A percentile compares a stretch with the other conserved stretches of the same genome.
Evolutionary conservation across 441 rosid species (phyloP).

Genomic region (Adansonia madagascariensis): DNA sequence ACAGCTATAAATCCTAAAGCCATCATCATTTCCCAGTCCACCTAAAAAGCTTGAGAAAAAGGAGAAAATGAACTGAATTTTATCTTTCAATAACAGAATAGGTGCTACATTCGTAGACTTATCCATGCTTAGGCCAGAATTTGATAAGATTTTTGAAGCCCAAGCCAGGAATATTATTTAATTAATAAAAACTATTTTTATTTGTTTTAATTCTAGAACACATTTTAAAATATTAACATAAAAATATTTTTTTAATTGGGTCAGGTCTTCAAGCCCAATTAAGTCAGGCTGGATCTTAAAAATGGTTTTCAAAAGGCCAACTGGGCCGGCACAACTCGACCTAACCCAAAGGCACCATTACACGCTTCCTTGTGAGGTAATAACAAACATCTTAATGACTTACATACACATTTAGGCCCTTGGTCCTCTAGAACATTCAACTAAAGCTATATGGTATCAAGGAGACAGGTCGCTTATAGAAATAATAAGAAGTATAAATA

Average conservation of each 20-base stretch:
- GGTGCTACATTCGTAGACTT: not conserved
- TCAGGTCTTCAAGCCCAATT: no score
- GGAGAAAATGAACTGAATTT: not conserved
- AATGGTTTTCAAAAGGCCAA: no score
- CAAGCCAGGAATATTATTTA: no score
- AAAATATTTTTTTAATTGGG: no score
- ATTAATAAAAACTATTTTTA: no score
- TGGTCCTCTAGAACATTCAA: not conserved
- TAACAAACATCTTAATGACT: not conserved
- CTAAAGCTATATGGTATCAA: constrained; percentile 6
- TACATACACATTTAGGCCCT: not conserved
- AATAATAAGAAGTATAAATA: not conserved
- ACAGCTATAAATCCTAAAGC: not conserved
- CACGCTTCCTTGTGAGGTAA: not conserved
- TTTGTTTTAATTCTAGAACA: no score
- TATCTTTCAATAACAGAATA: not conserved
- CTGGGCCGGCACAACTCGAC: no score
- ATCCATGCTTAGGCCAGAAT: no score
- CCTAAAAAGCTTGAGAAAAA: not conserved
- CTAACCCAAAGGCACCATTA: no score
- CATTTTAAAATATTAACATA: no score
- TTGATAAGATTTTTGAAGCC: no score
- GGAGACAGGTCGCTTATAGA: not conserved
- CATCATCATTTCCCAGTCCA: not conserved
- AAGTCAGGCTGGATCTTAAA: no score